Conservation (phyloP, 2,329 filamentous ascomycete species). For the Arthrinium phaeospermum region DNA sequence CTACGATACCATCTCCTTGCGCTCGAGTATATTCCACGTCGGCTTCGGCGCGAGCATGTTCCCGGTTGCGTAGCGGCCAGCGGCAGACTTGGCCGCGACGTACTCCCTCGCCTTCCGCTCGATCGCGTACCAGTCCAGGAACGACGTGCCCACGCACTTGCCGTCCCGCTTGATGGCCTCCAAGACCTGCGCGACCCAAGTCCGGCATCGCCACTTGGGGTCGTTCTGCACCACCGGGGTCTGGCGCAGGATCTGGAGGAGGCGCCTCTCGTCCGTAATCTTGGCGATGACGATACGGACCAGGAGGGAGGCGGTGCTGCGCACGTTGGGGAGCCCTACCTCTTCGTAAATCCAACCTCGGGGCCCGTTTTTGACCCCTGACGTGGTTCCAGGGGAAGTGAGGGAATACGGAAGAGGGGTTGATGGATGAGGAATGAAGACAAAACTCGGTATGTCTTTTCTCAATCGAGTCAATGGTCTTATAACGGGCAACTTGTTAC, state of each 20-base stretch:
- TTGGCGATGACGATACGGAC: slow-evolving; percentile 47
- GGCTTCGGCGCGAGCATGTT: slow-evolving; percentile 33
- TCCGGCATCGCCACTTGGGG: slow-evolving; percentile 45
- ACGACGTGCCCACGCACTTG: slow-evolving; percentile 43
- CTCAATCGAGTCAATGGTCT: too few species aligned
- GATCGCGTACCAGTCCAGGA: slow-evolving; percentile 44
- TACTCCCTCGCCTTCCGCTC: slow-evolving; percentile 42
- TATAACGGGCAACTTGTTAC: too few species aligned
- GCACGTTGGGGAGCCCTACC: slow-evolving; percentile 26
- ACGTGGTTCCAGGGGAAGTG: too few species aligned
- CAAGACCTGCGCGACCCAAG: slow-evolving; percentile 46
- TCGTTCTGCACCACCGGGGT: slow-evolving; percentile 42
- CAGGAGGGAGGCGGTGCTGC: slow-evolving; percentile 38
- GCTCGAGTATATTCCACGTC: slow-evolving; percentile 37
- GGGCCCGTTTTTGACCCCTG: slow-evolving; percentile 37
- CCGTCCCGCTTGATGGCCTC: slow-evolving; percentile 40
- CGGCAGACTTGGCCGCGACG: slow-evolving; percentile 38
- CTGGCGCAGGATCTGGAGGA: slow-evolving; percentile 39
- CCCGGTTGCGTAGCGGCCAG: slow-evolving; percentile 28
- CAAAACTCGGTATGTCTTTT: not conserved
- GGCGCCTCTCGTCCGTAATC: slow-evolving; percentile 40
- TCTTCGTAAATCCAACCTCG: slow-evolving; percentile 38
- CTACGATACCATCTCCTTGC: slow-evolving; percentile 33
- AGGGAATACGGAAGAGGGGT: too few species aligned
- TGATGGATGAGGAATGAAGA: too few species aligned